Base-by-base conservation (phyloP, 2,329 filamentous ascomycete species). In the Diplodia scrobiculata region DNA sequence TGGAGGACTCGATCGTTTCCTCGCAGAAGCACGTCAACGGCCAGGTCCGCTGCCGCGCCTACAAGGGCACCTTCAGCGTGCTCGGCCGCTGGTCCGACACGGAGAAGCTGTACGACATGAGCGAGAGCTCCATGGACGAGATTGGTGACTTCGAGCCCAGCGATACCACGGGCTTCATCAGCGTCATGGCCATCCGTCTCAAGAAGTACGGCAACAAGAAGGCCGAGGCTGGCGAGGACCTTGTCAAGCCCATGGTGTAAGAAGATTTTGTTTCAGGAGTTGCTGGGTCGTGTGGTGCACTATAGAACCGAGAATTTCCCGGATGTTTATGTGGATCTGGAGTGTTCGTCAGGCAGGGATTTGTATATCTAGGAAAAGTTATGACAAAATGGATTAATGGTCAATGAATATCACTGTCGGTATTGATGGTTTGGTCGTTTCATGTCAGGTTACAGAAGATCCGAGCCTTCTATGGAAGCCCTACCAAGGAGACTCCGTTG, bases 131-230 rank as follows among this genome's bases (percentile, higher is more conserved):
- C 70, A 90, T 91, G 88, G 89, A 92, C 75, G 86, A 87, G 70
- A 84, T 91, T 70, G 87, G 84, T 70, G 85, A 87, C 78, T 91
- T 91, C 75, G 82, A 82, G 71, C 87, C 88, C 19, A 80, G 80
- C 68, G 88, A 89, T 73, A 89, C 87, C 50, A 88, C 85, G 48
- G 87, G 86, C 36, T 89, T 89, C 79, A 87, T 94, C 73, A 84
- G 83, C 63, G 88, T 92, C 71, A 83, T 94, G 73, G 86, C 86
- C 69, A 89, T 90, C 45, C 71, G 75, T 68, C 52, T 67, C 47
- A 67, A 67, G 66, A 67, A 67, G 55, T 67, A 67, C 58, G 66
- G 66, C 38, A 65, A 59, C 36, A 59, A 60, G 66, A 67, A 67
- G 66, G 53, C 50, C 27, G 66, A 67, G 66, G 25, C 34, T 19